Evolutionary conservation across 495 filamentous ascomycete genomes (phyloP).

Genomic region (Pseudevernia furfuracea): DNA sequence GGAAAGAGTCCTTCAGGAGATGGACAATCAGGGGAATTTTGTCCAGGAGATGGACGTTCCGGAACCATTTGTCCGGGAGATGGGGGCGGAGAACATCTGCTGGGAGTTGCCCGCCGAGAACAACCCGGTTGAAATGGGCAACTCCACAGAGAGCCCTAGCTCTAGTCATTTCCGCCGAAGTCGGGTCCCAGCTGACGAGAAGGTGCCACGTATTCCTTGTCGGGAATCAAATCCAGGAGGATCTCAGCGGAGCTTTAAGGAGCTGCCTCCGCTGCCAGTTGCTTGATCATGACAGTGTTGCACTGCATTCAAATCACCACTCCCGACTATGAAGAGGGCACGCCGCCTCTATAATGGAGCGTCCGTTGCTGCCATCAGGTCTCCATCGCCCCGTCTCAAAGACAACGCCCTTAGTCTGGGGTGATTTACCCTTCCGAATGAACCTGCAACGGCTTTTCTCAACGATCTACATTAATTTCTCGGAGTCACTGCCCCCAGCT

Average conservation of each 20-base stretch:
- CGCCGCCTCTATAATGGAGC: too few relatives aligned
- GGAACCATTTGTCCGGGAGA: neutral
- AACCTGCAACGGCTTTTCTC: neutral
- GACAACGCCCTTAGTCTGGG: too few relatives aligned
- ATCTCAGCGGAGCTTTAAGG: too few relatives aligned
- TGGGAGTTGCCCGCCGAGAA: conserved; percentile 16
- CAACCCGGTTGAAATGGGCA: conserved; percentile 10
- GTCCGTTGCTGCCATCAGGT: too few relatives aligned
- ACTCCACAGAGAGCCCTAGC: neutral
- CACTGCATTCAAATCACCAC: too few relatives aligned
- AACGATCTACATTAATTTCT: neutral
- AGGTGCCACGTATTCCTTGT: neutral
- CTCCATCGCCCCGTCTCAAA: too few relatives aligned
- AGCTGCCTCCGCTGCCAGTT: too few relatives aligned
- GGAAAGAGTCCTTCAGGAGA: neutral
- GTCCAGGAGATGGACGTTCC: too few relatives aligned
- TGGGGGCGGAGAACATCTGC: neutral
- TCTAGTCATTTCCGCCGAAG: neutral
- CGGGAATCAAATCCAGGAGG: neutral
- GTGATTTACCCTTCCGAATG: too few relatives aligned
- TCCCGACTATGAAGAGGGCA: too few relatives aligned
- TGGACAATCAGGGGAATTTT: too few relatives aligned
- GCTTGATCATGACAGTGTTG: too few relatives aligned
- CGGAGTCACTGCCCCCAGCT: neutral
- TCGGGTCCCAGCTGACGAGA: neutral